Percentiles rank a stretch among this genome's conserved stretches.
Conservation (phyloP, 2,329 filamentous ascomycete species). For the Xylariaceae sp. region DNA sequence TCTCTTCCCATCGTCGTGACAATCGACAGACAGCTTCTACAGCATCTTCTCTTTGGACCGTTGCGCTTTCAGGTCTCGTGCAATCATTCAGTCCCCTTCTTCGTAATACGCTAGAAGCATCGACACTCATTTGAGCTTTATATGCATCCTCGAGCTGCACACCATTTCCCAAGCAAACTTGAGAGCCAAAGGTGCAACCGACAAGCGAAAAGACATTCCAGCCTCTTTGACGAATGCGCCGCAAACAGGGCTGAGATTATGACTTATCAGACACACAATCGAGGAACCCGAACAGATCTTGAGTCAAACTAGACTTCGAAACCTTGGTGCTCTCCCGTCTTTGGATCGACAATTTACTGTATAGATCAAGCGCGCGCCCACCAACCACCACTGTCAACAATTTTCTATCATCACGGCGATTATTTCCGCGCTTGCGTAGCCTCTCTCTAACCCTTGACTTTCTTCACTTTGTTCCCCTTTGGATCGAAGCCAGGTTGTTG, state of each 20-base stretch:
- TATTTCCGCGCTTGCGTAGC: not conserved
- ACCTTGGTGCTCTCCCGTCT: not conserved
- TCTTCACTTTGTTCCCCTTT: too few relatives aligned
- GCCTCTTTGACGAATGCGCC: conserved; percentile 3
- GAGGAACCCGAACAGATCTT: not conserved
- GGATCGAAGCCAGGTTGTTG: too few relatives aligned
- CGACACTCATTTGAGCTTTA: conserved; percentile 9
- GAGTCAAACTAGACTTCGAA: not conserved
- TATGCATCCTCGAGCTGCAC: conserved; percentile 9
- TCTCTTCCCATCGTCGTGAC: conserved; percentile 20
- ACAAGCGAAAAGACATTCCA: conserved; percentile 3
- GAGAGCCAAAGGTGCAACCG: not conserved
- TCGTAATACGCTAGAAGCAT: too few relatives aligned
- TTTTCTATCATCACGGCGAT: not conserved
- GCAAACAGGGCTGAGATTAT: not conserved
- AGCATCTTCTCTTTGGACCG: conserved; percentile 14
- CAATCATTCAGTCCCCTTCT: not conserved
- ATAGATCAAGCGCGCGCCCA: not conserved
- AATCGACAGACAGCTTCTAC: conserved; percentile 26
- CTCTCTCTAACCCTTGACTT: not conserved
- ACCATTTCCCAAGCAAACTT: conserved; percentile 2
- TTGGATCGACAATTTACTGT: not conserved
- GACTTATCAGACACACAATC: not conserved
- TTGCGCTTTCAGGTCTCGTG: not conserved
- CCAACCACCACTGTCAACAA: not conserved